phyloP scores from a whole-genome alignment of 2,329 filamentous ascomycete genomes.

The Microdochium nivale region DNA sequence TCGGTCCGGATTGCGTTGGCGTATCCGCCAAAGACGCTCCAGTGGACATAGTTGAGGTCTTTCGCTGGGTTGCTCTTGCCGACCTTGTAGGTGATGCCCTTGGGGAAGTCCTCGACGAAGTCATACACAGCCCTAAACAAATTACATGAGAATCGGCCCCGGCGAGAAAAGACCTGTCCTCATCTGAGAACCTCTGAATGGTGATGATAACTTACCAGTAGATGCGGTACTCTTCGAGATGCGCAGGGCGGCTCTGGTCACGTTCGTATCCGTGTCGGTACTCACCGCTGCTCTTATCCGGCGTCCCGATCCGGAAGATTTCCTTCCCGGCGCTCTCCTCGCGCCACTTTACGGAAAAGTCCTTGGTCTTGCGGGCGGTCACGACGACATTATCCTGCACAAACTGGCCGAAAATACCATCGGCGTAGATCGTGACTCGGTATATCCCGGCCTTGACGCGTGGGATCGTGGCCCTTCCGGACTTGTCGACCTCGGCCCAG shows the following conservation, averaged over 20 bases:
- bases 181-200: too few relatives aligned
- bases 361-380: slow-evolving; percentile 27
- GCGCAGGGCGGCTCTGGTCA: slow-evolving; percentile 36
- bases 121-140: slow-evolving; percentile 37
- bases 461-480: slow-evolving; percentile 41
- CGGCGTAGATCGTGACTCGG: slow-evolving; percentile 53
- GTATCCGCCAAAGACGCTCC: slow-evolving; percentile 52
- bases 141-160: background rate
- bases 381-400: slow-evolving; percentile 40
- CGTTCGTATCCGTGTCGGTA: slow-evolving; percentile 47
- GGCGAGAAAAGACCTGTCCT: too few relatives aligned
- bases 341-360: slow-evolving; percentile 34
- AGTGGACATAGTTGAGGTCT: slow-evolving; percentile 58
- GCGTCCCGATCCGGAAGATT: slow-evolving; percentile 53
- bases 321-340: slow-evolving; percentile 49
- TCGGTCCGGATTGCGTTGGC: slow-evolving; percentile 36
- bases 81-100: slow-evolving; percentile 48
- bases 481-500: slow-evolving; percentile 43
- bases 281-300: slow-evolving; percentile 53
- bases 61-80: slow-evolving; percentile 37
- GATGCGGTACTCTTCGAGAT: slow-evolving; percentile 49
- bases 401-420: slow-evolving; percentile 53
- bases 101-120: slow-evolving; percentile 49
- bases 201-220: slow-evolving; percentile 38
- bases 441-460: slow-evolving; percentile 50